phyloP scores from a whole-genome alignment of 2,329 filamentous ascomycete species.

The Fusarium robinianum region DNA sequence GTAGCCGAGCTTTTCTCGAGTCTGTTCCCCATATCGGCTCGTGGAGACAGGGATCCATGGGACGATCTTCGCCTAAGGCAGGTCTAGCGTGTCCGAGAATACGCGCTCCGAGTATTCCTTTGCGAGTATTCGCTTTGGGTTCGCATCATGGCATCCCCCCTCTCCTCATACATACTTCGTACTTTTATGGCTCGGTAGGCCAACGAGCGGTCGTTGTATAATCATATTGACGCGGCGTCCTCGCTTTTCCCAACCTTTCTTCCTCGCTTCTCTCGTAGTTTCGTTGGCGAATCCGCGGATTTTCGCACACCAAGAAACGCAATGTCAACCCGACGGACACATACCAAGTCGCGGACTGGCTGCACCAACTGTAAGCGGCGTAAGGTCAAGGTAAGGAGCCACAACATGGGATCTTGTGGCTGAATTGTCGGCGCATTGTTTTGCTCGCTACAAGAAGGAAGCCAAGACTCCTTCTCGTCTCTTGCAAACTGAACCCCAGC shows the following conservation, averaged over 20 bases:
- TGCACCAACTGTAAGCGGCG: conserved; percentile 41
- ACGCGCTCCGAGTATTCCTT: conserved; percentile 35
- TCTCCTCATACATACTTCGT: too few species aligned
- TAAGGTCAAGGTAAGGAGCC: conserved; percentile 39
- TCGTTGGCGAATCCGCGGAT: conserved; percentile 32
- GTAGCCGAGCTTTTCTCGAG: neutral
- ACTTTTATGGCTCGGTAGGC: too few species aligned
- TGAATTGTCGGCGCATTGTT: too few species aligned
- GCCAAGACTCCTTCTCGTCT: too few species aligned
- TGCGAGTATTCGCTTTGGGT: conserved; percentile 27
- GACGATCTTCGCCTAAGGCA: neutral
- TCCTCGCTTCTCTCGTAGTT: neutral
- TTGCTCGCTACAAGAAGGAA: too few species aligned
- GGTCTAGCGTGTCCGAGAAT: conserved; percentile 31
- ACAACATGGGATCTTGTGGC: too few species aligned
- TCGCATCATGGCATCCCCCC: conserved; percentile 11
- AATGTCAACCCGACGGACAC: conserved; percentile 36
- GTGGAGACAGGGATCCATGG: conserved; percentile 10
- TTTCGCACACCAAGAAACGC: conserved; percentile 2
- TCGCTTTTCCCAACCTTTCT: neutral
- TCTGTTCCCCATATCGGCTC: conserved; percentile 4
- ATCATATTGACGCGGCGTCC: too few species aligned
- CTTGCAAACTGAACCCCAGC: too few species aligned
- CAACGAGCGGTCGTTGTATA: too few species aligned
- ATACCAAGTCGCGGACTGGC: conserved; percentile 43